These are phyloP conservation scores for Solanum aculeatissimum DNA, from an alignment of 305 asterid genomes.

Conservation along the genomic window DNA sequence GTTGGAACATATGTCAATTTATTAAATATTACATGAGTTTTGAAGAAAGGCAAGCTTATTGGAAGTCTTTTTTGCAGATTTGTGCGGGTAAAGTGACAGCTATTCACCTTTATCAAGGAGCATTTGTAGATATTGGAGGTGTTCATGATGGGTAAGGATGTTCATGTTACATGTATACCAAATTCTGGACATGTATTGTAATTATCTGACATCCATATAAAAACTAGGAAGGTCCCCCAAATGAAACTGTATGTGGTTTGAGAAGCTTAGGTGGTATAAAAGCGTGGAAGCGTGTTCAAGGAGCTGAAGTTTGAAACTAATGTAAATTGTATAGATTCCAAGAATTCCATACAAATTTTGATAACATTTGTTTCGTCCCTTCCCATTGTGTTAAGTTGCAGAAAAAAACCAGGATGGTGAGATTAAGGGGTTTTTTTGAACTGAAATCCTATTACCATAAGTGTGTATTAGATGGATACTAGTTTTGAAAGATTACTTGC, in stretches of 20 bases:
- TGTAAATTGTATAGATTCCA: neutral
- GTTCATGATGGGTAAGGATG: constrained; percentile 83
- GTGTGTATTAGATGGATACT: neutral
- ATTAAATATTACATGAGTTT: neutral
- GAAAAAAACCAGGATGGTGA: neutral
- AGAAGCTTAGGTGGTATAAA: neutral
- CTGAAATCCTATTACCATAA: neutral
- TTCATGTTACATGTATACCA: neutral
- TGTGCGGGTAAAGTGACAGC: constrained; percentile 92
- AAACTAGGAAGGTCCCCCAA: neutral
- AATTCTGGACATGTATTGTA: neutral
- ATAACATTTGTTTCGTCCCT: neutral
- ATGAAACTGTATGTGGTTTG: neutral
- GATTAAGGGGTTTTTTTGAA: neutral
- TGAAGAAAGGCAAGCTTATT: neutral
- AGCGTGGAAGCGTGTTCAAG: neutral
- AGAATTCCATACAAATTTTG: neutral
- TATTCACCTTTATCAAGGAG: constrained; percentile 94
- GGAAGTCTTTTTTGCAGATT: constrained; percentile 33
- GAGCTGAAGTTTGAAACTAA: neutral
- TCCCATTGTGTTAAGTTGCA: neutral
- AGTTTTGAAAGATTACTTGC: neutral
- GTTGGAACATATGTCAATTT: neutral
- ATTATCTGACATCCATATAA: neutral
- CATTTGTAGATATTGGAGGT: constrained; percentile 95